Evolutionary conservation across 805 yeast species (phyloP), one percentile per base, ranked within the genome.

Genomic region (Alloascoidea africana): DNA sequence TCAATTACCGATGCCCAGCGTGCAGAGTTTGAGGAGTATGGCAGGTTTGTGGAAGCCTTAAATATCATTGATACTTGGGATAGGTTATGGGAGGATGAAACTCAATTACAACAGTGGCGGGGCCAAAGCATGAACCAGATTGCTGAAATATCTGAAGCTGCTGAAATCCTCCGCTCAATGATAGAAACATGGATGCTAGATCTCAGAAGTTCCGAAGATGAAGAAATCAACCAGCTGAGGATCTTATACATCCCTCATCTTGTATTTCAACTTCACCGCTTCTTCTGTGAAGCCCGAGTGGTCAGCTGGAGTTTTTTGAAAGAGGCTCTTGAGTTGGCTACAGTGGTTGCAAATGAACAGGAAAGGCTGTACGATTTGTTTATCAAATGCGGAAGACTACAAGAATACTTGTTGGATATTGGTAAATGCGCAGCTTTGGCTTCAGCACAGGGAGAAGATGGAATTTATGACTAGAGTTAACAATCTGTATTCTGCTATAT

Each of bases 161-260:
- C 16, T 14, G 3, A 42, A 37, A 1, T 27, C 40, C 11, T 23
- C n/a, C 8, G 30, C 8, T 8, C 8, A 23, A 23, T 23, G 30
- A 23, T 23, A 8, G 30, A 23, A 23, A 8, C 30, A 8, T 47
- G 52, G 52, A 36, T 46, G 40, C 16, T 14, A 3, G 42, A 37
- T 1, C 27, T 42, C 11, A n/a, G n/a, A 23, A 39, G 44, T 2
- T 45, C 47, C 3, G 74, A 73, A 32, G 43, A 44, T 15, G 62
- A 55, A 2, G 48, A 71, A 3, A 64, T 68, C 38, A 55, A 56
- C 34, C 77, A 70, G 38, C 60, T 82, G 37, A 69, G 94, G 48
- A 62, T 73, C 6, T 54, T 73, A 14, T 86, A 84, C 54, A 68
- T 84, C 4, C 95, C 96, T 13, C 69, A 68, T 44, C 54, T 85